Conservation (phyloP, 306 rosid genomes). For the Ammopiptanthus mongolicus region DNA sequence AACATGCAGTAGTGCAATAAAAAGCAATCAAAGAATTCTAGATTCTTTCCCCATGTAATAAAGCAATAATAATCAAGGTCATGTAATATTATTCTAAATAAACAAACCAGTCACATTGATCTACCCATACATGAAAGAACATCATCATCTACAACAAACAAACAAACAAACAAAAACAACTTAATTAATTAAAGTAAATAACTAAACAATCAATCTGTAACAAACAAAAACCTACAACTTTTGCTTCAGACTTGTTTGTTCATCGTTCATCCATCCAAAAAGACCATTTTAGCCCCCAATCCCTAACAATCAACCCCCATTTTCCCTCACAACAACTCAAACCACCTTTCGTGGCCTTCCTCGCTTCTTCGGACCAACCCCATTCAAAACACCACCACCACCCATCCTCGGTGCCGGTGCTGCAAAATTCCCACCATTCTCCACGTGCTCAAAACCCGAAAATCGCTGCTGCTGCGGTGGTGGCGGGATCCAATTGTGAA, state of each 20-base stretch:
- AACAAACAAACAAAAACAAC: not conserved
- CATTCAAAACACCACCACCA: constrained; percentile 16
- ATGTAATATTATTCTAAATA: not conserved
- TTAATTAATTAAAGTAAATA: not conserved
- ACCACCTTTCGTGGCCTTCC: constrained; percentile 53
- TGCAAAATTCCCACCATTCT: not conserved
- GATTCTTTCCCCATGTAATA: not conserved
- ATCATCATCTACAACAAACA: not conserved
- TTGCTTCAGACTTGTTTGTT: constrained; percentile 1
- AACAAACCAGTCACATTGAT: not conserved
- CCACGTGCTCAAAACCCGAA: not conserved
- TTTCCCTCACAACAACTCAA: not conserved
- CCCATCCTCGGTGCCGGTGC: not conserved
- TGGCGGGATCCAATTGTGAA: constrained; percentile 54
- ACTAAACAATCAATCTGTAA: not conserved
- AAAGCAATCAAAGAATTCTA: not conserved
- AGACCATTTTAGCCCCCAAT: not conserved
- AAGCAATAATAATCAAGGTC: not conserved
- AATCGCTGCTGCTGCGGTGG: not conserved
- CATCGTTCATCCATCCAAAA: not conserved
- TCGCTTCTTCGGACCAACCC: constrained; percentile 36
- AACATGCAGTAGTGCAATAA: not conserved
- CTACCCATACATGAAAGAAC: not conserved
- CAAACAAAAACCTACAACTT: constrained; percentile 1
- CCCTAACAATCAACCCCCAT: not conserved